Evolutionary conservation across 2,329 filamentous ascomycete species (phyloP).

Genomic region (Drechslerella coelobrocha): DNA sequence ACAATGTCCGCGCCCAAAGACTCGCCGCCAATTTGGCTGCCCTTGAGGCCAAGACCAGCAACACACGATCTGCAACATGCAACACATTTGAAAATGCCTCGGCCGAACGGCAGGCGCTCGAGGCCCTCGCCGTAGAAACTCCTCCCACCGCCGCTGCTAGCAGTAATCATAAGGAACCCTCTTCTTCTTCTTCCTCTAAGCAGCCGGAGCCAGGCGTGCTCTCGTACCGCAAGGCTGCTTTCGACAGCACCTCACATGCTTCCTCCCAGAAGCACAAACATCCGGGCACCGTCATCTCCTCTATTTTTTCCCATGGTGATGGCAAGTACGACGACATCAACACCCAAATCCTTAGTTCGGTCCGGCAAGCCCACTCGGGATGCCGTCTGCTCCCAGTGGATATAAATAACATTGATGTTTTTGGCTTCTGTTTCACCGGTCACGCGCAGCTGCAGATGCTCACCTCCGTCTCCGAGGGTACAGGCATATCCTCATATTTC

Average conservation of each 20-base stretch:
- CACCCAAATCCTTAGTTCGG: conserved; percentile 30
- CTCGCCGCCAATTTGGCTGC: conserved; percentile 47
- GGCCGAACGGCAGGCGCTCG: not conserved
- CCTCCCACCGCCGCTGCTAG: not conserved
- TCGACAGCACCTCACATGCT: conserved; percentile 11
- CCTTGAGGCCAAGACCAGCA: conserved; percentile 30
- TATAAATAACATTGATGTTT: conserved; percentile 21
- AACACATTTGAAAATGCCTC: conserved; percentile 7
- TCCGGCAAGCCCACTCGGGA: conserved; percentile 25
- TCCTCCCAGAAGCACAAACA: conserved; percentile 23
- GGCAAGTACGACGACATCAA: conserved; percentile 42
- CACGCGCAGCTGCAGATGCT: conserved; percentile 37
- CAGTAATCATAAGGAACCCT: not conserved
- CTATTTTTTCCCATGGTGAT: conserved; percentile 29
- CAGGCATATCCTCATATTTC: conserved; percentile 34
- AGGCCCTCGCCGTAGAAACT: not conserved
- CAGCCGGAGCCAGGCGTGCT: conserved; percentile 5
- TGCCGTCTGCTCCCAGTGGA: conserved; percentile 35
- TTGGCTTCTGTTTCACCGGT: conserved; percentile 38
- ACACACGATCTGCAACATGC: conserved; percentile 32
- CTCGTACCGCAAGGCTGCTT: conserved; percentile 32
- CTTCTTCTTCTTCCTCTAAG: not conserved
- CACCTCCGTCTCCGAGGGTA: conserved; percentile 31
- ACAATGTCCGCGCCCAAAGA: conserved; percentile 28
- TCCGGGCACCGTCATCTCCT: conserved; percentile 28